Conservation (phyloP, 495 filamentous ascomycete species). For the Aspergillus asperescens region DNA sequence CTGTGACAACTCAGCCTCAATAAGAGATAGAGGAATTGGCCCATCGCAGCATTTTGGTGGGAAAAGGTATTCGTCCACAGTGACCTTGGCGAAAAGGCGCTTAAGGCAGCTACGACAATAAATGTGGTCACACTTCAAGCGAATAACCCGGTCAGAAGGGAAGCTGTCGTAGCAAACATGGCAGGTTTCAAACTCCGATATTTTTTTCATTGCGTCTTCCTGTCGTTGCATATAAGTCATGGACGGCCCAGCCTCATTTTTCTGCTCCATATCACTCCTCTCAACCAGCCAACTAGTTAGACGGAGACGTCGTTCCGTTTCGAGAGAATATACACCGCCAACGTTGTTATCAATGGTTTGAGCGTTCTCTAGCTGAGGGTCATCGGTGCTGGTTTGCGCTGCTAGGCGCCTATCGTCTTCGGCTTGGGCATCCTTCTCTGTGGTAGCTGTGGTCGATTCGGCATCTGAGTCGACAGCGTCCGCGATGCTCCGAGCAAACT, state of each 20-base stretch:
- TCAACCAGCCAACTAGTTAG: background rate
- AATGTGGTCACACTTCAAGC: background rate
- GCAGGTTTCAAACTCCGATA: background rate
- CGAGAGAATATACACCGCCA: background rate
- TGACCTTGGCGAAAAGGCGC: slow-evolving; percentile 18
- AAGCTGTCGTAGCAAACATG: slow-evolving; percentile 4
- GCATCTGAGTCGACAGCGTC: background rate
- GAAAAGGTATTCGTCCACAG: slow-evolving; percentile 23
- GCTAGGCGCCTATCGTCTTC: background rate
- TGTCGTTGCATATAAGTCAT: background rate
- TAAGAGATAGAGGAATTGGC: slow-evolving; percentile 18
- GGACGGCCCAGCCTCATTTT: background rate
- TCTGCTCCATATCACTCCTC: too few species aligned
- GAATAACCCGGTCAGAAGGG: background rate
- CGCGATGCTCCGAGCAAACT: background rate
- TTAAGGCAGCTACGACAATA: slow-evolving; percentile 19
- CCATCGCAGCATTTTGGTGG: slow-evolving; percentile 24
- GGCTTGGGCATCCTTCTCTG: background rate
- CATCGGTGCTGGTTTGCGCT: background rate
- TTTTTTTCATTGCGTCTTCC: background rate
- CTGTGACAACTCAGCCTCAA: slow-evolving; percentile 18
- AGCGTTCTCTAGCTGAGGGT: background rate
- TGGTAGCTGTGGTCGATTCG: background rate
- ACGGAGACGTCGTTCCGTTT: background rate
- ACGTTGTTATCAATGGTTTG: background rate